Evolutionary conservation across 345 rosid species (phyloP).

Genomic region (Corchorus capsularis): DNA sequence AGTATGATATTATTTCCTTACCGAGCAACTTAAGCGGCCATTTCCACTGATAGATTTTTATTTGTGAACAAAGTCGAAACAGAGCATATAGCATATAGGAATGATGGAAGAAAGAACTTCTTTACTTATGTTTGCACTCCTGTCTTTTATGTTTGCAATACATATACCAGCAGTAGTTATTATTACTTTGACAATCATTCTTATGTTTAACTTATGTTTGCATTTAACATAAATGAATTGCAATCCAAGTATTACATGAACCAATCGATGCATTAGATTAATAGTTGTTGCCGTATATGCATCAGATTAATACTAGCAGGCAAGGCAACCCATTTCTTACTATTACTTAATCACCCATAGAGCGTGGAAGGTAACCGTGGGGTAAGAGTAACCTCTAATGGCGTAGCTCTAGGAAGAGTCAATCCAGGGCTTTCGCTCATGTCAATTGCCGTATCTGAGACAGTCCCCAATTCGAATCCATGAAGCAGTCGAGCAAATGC

Average conservation of each 20-base stretch:
- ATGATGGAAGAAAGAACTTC: not conserved
- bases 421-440: conserved; percentile 47
- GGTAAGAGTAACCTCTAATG: conserved; percentile 41
- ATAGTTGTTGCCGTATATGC: too few species aligned
- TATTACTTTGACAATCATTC: too few species aligned
- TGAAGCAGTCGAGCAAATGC: conserved; percentile 48
- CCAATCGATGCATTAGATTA: too few species aligned
- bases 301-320: too few species aligned
- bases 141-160: too few species aligned
- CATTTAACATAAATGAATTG: too few species aligned
- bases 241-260: too few species aligned
- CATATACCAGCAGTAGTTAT: too few species aligned
- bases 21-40: not conserved
- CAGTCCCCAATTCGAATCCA: conserved; percentile 38
- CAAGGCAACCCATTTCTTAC: too few species aligned
- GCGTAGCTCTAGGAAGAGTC: conserved; percentile 48
- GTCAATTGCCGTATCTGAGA: conserved; percentile 31
- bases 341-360: not conserved
- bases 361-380: conserved; percentile 40
- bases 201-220: too few species aligned
- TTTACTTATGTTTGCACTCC: too few species aligned
- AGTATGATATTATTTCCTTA: not conserved
- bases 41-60: not conserved
- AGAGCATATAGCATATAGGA: too few species aligned
- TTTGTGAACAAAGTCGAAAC: not conserved